Evolutionary conservation across 2,329 filamentous ascomycete genomes (phyloP).

Genomic region (Epichloe baconii): DNA sequence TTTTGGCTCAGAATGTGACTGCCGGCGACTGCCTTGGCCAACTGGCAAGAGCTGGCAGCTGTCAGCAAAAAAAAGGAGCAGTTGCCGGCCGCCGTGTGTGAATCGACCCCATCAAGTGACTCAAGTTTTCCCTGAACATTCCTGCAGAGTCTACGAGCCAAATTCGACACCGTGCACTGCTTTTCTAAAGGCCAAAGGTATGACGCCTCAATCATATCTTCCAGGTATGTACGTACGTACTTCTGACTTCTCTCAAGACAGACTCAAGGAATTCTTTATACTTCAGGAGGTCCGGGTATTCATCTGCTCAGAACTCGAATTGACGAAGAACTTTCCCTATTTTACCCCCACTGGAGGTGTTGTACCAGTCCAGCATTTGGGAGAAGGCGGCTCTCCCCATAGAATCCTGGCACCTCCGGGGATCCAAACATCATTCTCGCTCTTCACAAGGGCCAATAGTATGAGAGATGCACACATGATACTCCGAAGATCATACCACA

Average conservation of each 20-base stretch:
- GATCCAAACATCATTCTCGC: constrained; percentile 10
- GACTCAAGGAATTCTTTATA: constrained; percentile 8
- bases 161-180: no score
- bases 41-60: not conserved
- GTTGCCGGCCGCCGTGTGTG: not conserved
- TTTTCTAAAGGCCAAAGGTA: no score
- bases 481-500: constrained; percentile 14
- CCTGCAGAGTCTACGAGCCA: no score
- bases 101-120: no score
- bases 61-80: not conserved
- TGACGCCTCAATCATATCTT: no score
- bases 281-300: constrained; percentile 8
- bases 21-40: not conserved
- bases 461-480: constrained; percentile 10
- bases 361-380: constrained; percentile 5
- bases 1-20: not conserved
- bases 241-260: constrained; percentile 8
- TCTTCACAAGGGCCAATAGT: constrained; percentile 10
- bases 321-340: constrained; percentile 10
- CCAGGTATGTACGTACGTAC: not conserved
- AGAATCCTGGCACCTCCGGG: constrained; percentile 9
- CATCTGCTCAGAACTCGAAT: constrained; percentile 11
- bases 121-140: no score
- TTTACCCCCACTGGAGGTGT: constrained; percentile 7
- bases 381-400: constrained; percentile 4